A percentile compares a stretch with the other conserved stretches of the same genome.
These are phyloP conservation scores for Cyberlindnera nakhonratchasimensis DNA, from an alignment of 805 yeast genomes.

Conservation along the genomic window DNA sequence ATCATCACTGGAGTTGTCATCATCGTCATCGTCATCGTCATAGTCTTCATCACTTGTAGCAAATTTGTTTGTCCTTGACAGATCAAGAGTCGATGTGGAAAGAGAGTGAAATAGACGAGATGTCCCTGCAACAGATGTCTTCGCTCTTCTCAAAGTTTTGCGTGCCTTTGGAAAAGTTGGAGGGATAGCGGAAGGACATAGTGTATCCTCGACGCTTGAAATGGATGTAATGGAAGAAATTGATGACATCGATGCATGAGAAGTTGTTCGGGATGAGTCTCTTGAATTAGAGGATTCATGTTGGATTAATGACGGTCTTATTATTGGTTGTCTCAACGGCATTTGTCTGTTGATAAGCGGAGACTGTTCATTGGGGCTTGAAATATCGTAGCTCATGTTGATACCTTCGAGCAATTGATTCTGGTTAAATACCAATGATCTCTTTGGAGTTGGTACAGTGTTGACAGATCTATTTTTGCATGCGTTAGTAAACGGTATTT, in stretches of 20 bases:
- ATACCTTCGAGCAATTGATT: conserved; percentile 9
- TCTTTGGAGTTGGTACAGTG: conserved; percentile 19
- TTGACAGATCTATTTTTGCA: conserved; percentile 4
- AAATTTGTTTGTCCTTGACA: conserved; percentile 8
- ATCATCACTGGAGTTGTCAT: conserved; percentile 11
- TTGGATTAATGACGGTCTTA: conserved; percentile 11
- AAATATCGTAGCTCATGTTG: conserved; percentile 4
- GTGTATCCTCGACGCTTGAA: conserved; percentile 21
- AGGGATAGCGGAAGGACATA: conserved; percentile 6
- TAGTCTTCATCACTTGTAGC: conserved; percentile 10
- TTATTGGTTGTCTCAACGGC: conserved; percentile 5
- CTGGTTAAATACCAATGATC: conserved; percentile 17
- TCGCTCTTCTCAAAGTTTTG: conserved; percentile 22
- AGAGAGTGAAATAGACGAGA: conserved; percentile 19
- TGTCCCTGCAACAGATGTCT: conserved; percentile 16
- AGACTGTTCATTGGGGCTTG: conserved; percentile 5
- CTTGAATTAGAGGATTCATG: conserved; percentile 7
- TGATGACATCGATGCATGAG: conserved; percentile 25
- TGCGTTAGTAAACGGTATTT: conserved; percentile 6
- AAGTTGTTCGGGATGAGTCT: conserved; percentile 21
- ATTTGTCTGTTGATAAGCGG: conserved; percentile 7
- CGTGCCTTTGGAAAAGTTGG: conserved; percentile 9
- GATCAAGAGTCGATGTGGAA: conserved; percentile 21
- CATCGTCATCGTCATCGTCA: conserved; percentile 13
- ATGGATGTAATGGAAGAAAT: conserved; percentile 23